Base-by-base conservation (phyloP, 164 flowering plant species). In the Buxus sempervirens region DNA sequence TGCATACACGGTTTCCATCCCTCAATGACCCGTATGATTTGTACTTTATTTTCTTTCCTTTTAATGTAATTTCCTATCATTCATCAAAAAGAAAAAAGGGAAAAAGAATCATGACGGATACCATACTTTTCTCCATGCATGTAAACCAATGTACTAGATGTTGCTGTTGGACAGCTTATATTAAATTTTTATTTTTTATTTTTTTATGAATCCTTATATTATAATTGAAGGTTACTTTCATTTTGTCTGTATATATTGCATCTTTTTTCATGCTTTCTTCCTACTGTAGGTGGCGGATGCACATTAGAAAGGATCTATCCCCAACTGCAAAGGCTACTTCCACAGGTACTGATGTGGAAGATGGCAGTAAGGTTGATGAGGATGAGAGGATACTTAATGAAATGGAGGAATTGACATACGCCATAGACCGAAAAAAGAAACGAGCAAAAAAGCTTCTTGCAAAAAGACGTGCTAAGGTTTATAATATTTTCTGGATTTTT, bases 401-500 rank as follows among this genome's bases (percentile, higher is more conserved):
- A 78, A 88, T 95, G 97, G 96, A 95, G 77, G 97, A 95, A 78
- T 67, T 92, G 75, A 82, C 89, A 36, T 38, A 84, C 79, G 91
- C 89, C 56, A 82, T 88, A 83, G 93, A 86, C 70, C 88, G 85
- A 38, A 90, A 90, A 80, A 90, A 95, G 82, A 95, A 92, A 74
- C 74, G 83, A 25, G 81, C 72, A 25, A 92, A 92, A 75, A 92
- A 86, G 68, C 68, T 83, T 65, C 72, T 86, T 27, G 82, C 90
- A 38, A 95, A 90, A 76, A 82, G 95, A 73, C 86, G 64, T 26
- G 93, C 87, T 12, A 90, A 95, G 97, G 99, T 95, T 19, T 58
- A 22, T 61, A n/a, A 19, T 64, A 4, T 49, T 70, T 24, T 49
- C 49, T 55, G 22, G n/a, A 20, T 24, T 36, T 24, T 42, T 60